Evolutionary conservation across 106 monocot genomes (phyloP).

Genomic region (Narthecium ossifragum): DNA sequence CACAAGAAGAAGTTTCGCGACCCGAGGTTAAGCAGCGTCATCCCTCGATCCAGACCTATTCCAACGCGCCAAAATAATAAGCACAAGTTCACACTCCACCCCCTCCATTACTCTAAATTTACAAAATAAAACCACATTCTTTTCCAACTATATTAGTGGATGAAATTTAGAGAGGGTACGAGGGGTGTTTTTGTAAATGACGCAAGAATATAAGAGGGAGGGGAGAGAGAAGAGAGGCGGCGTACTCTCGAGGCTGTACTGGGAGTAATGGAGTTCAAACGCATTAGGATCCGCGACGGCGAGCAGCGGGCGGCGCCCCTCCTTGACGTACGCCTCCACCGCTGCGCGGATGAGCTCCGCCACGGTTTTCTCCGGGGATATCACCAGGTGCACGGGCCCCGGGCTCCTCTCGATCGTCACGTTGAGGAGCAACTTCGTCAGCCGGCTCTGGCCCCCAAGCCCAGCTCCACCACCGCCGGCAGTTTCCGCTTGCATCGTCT

Average conservation of each 20-base stretch:
- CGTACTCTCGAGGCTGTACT: constrained; percentile 49
- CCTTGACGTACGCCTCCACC: constrained; percentile 31
- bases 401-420: constrained; percentile 48
- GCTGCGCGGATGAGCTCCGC: constrained; percentile 36
- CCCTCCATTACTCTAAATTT: not conserved
- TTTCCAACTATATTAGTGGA: no score
- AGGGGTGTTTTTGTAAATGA: not conserved
- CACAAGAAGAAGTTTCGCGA: constrained; percentile 60
- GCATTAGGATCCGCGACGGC: constrained; percentile 3
- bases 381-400: constrained; percentile 33
- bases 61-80: not conserved
- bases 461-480: not conserved
- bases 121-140: no score
- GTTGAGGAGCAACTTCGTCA: constrained; percentile 36
- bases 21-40: constrained; percentile 44
- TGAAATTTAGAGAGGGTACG: not conserved
- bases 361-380: constrained; percentile 37
- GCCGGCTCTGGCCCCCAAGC: no score
- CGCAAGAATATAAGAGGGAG: not conserved
- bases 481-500: not conserved
- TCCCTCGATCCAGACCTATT: constrained; percentile 32
- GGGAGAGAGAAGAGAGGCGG: not conserved
- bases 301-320: constrained; percentile 44
- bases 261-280: constrained; percentile 51
- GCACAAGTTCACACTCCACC: not conserved